These are phyloP conservation scores for Lactarius pseudohatsudake DNA, from an alignment of 768 basidiomycete species.

Conservation along the genomic window DNA sequence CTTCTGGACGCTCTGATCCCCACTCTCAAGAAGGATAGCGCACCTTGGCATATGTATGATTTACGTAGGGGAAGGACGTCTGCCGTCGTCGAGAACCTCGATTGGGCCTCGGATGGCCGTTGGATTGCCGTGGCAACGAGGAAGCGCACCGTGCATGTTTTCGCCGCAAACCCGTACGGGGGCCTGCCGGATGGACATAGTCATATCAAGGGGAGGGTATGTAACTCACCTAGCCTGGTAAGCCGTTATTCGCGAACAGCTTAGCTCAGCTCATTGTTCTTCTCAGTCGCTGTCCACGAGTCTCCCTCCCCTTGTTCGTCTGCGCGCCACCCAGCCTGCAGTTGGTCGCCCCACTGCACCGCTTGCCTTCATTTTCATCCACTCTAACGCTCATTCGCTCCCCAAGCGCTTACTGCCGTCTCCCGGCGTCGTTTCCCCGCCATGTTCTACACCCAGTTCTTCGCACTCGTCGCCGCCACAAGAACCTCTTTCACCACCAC, in stretches of 20 bases:
- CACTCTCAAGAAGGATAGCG: conserved; percentile 23
- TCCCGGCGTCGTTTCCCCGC: conserved; percentile 32
- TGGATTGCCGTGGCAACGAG: conserved; percentile 70
- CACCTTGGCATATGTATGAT: conserved; percentile 61
- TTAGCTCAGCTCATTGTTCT: conserved; percentile 31
- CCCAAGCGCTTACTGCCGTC: conserved; percentile 45
- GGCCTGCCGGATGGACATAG: conserved; percentile 62
- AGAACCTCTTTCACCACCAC: conserved; percentile 34
- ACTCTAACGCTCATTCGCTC: conserved; percentile 35
- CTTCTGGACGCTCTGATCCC: not conserved
- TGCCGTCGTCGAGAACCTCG: conserved; percentile 56
- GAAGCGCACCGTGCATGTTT: conserved; percentile 68
- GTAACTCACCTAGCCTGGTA: conserved; percentile 52
- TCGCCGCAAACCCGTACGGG: conserved; percentile 75
- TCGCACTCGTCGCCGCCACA: conserved; percentile 34
- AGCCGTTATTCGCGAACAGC: conserved; percentile 30
- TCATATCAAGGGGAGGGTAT: conserved; percentile 57
- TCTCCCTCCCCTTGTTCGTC: conserved; percentile 54
- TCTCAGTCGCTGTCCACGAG: conserved; percentile 52
- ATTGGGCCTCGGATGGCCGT: conserved; percentile 56
- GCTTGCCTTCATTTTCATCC: conserved; percentile 58
- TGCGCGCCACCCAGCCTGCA: conserved; percentile 40
- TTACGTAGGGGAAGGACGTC: conserved; percentile 70
- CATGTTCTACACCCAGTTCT: conserved; percentile 35
- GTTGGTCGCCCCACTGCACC: conserved; percentile 38